Percentiles rank a stretch among this genome's conserved stretches.
phyloP scores from a whole-genome alignment of 2,329 filamentous ascomycete species.

The Reticulascus tulasneorum region DNA sequence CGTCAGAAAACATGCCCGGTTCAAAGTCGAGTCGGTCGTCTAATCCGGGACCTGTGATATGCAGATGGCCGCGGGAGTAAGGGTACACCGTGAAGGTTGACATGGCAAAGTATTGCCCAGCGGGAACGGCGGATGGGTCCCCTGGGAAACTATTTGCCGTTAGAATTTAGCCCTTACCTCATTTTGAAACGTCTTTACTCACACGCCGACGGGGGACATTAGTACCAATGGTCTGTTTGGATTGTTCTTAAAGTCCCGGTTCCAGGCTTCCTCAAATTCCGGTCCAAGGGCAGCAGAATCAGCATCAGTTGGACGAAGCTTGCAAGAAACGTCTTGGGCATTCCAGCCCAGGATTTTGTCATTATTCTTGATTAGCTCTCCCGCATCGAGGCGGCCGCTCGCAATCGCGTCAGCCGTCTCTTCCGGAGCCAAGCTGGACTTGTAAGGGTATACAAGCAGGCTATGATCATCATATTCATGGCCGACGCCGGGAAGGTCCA shows the following conservation, averaged over 20 bases:
- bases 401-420: conserved; percentile 48
- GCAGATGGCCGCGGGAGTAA: conserved; percentile 56
- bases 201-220: conserved; percentile 31
- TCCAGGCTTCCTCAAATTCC: conserved; percentile 50
- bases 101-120: conserved; percentile 47
- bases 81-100: conserved; percentile 56
- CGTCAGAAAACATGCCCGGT: conserved; percentile 51
- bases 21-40: conserved; percentile 50
- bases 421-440: conserved; percentile 20
- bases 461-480: conserved; percentile 54
- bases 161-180: too few relatives aligned
- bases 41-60: conserved; percentile 46
- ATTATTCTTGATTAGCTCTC: conserved; percentile 40
- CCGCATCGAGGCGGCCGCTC: conserved; percentile 41
- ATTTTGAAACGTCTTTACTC: conserved; percentile 11
- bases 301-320: conserved; percentile 49
- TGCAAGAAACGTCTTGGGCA: conserved; percentile 49
- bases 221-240: conserved; percentile 46
- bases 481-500: conserved; percentile 49
- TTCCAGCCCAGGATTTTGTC: conserved; percentile 55
- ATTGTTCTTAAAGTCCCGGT: conserved; percentile 44
- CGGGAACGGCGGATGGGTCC: conserved; percentile 31
- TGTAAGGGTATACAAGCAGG: conserved; percentile 48
- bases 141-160: conserved; percentile 31
- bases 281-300: conserved; percentile 50